Evolutionary conservation across 2,329 filamentous ascomycete species (phyloP), one percentile per base, ranked within the genome.

Genomic region (Ascochyta viciae-villosae): DNA sequence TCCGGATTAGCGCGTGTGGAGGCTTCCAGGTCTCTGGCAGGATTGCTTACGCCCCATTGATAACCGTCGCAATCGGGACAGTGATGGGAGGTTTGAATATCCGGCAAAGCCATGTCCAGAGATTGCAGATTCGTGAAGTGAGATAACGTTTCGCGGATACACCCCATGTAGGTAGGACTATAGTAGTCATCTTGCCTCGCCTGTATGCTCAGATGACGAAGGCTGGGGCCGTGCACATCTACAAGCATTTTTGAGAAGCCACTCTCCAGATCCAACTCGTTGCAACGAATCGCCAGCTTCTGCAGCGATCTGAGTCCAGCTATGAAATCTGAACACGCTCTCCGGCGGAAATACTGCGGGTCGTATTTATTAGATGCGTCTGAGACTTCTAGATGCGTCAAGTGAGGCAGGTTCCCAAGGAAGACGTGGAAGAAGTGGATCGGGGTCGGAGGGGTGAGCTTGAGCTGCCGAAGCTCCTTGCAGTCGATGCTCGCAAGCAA

Each of bases 401-500:
- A 58, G 34, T 3, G 49, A 46, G 27, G 54, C 39, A 22, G 50
- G 5, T 24, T 45, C 34, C 39, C 35, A 3, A 9, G 13, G 27
- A 64, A 62, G 3, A 38, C 26, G 1, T 39, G n/a, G 29, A 66
- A 63, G 42, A 64, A 62, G 3, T 16, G 15, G 15, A 5, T 35
- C 12, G 27, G 60, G 35, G 34, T 54, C 26, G n/a, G 37, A 50
- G 24, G 46, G 4, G 46, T 58, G 15, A 66, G 48, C 2, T 22
- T 45, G 9, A 67, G 58, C 2, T 52, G 49, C 27, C 51, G 54
- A 12, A 67, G 44, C 10, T 39, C 57, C 0, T 10, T 44, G 41
- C 55, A 56, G 27, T 65, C 48, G 19, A 63, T 52, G 26, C 58
- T 62, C 2, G 39, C 27, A 15, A 57, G 39, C 12, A 63, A 53